Evolutionary conservation across 192 early-diverging fungal species (phyloP).

Genomic region (Diversispora eburnea): DNA sequence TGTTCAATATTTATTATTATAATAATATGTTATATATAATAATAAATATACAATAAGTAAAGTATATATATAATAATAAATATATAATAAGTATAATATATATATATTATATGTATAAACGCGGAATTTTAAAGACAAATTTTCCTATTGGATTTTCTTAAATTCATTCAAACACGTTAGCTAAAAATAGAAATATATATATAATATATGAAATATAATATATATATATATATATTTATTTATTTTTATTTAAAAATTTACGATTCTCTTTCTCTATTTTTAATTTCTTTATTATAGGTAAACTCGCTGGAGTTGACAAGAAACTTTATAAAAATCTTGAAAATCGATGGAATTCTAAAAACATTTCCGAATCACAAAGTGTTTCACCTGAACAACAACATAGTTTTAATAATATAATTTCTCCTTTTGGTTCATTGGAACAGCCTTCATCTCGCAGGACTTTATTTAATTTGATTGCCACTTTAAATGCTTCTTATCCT

Average conservation of each 20-base stretch:
- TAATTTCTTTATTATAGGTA: conserved; percentile 56
- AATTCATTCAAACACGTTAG: too few species aligned
- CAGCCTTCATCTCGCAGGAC: conserved; percentile 80
- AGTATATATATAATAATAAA: not conserved
- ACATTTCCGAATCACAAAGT: conserved; percentile 50
- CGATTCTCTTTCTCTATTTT: not conserved
- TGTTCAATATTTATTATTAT: too few species aligned
- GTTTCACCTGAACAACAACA: conserved; percentile 67
- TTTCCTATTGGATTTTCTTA: too few species aligned
- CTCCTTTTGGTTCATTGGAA: conserved; percentile 88
- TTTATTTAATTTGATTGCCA: conserved; percentile 91
- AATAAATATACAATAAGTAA: too few species aligned
- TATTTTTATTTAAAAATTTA: not conserved
- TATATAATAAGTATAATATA: conserved; percentile 1
- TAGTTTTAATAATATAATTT: conserved; percentile 62
- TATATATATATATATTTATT: not conserved
- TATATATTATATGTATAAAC: not conserved
- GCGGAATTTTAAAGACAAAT: too few species aligned
- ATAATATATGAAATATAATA: not conserved
- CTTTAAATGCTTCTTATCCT: conserved; percentile 92
- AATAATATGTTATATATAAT: too few species aligned
- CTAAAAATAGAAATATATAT: too few species aligned
- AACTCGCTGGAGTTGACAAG: conserved; percentile 88
- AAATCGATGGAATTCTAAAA: conserved; percentile 70
- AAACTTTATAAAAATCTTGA: conserved; percentile 88